These are phyloP conservation scores for Silene vulgaris DNA, from an alignment of 179 eudicot species.

Conservation along the genomic window DNA sequence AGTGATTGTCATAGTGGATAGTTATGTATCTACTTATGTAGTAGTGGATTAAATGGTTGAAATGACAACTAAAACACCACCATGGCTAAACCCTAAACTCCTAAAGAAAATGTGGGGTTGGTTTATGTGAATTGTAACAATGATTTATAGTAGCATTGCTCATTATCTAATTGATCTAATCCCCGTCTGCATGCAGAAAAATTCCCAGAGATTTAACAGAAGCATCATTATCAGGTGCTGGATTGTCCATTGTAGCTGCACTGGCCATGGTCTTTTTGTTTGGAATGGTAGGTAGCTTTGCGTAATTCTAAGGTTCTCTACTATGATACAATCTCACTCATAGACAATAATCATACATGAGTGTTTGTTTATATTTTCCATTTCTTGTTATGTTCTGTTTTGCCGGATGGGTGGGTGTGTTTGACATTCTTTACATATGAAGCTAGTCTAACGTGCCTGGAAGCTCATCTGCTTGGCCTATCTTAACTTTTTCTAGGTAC, in stretches of 20 bases:
- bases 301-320: conserved; percentile 16
- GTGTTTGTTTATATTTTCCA: not conserved
- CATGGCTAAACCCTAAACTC: not conserved
- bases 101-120: not conserved
- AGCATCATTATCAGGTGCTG: conserved; percentile 95
- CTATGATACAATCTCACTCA: not conserved
- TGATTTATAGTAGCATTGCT: not conserved
- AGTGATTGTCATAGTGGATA: not conserved
- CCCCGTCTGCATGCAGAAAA: conserved; percentile 52
- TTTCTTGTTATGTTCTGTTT: not conserved
- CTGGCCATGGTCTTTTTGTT: conserved; percentile 74
- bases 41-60: not conserved
- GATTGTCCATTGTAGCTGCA: conserved; percentile 81
- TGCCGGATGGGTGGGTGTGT: not conserved
- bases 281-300: conserved; percentile 70
- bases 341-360: not conserved
- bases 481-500: no score
- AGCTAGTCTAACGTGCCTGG: no score
- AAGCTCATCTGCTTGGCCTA: no score
- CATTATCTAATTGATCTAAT: not conserved
- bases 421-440: not conserved
- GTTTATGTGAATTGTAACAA: not conserved
- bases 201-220: conserved; percentile 99
- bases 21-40: not conserved
- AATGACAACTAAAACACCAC: not conserved